Base-by-base conservation (phyloP, 352 stramenopile genomes). In the Globisporangium splendens region DNA sequence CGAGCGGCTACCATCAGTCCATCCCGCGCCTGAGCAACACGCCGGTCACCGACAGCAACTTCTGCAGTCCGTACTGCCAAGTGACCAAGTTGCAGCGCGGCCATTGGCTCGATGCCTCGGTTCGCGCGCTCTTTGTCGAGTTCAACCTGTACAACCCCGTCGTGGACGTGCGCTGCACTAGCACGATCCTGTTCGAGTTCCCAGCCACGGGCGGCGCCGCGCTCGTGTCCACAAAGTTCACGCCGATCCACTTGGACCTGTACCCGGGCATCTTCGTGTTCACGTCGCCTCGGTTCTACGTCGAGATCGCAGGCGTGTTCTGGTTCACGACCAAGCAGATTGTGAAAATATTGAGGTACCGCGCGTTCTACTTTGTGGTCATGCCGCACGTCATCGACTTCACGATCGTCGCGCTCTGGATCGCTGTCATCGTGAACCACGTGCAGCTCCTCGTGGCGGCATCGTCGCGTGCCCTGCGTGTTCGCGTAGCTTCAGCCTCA, bases 121-220 rank as follows among this genome's bases (percentile, higher is more conserved):
- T 59, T 24, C 65, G 79, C 10, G 69, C 74, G 31, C 56, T 90
- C 14, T 76, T 88, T 48, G 63, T 77, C 14, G 66, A 77, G 44
- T 90, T 88, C 59, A 92, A 87, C 41, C 41, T 89, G 20, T 89
- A 87, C 72, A 89, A 86, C 18, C 56, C 68, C 10, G 76, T 72
- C 3, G 42, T 74, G 8, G 78, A 79, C 10, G 63, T 79, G 33
- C 76, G 88, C 57, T 77, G 65, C 22, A 62, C 68, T 2, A 69
- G 86, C 4, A 68, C 68, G 11, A 55, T 92, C 1, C 53, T 85
- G 12, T 88, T 89, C 24, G 77, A 89, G 57, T 79, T 92, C 46
- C 62, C 65, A 15, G 41, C 71, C 8, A 71, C 65, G 0, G 77
- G 73, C 6, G 75, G 63, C 10, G 28, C 28, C 28, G 57, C 81